Conservation (phyloP, 2,329 filamentous ascomycete genomes). For the Talaromyces sp. region DNA sequence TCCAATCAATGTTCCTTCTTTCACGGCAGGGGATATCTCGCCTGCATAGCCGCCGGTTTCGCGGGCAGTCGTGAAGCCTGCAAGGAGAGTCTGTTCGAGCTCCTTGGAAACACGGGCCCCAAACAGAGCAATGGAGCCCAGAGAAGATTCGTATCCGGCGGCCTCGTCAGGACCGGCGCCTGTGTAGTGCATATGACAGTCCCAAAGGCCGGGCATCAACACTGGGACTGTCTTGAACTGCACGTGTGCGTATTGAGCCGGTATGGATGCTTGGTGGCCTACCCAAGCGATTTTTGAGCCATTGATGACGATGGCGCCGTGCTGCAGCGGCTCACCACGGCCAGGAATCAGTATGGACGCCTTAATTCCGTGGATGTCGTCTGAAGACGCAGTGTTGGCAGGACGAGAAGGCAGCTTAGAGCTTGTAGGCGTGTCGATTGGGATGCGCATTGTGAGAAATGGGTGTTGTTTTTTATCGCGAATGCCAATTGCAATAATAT, state of each 20-base stretch:
- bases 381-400: background rate
- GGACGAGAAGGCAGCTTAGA: constrained; percentile 2
- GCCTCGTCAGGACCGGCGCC: constrained; percentile 26
- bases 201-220: constrained; percentile 51
- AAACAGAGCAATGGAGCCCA: constrained; percentile 26
- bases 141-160: constrained; percentile 7
- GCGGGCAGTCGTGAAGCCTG: constrained; percentile 49
- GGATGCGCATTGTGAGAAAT: constrained; percentile 1
- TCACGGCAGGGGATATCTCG: constrained; percentile 40
- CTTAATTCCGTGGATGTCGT: constrained; percentile 1
- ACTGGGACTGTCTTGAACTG: constrained; percentile 34
- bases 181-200: constrained; percentile 47
- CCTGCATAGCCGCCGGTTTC: constrained; percentile 46
- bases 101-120: constrained; percentile 41
- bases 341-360: constrained; percentile 43
- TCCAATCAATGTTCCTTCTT: constrained; percentile 42
- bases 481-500: background rate
- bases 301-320: constrained; percentile 37
- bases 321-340: constrained; percentile 37
- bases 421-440: background rate
- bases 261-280: constrained; percentile 26
- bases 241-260: constrained; percentile 26
- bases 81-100: constrained; percentile 38
- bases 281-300: constrained; percentile 39
- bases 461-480: background rate